Conservation (phyloP, 495 filamentous ascomycete genomes). For the Neurospora tetrasperma region DNA sequence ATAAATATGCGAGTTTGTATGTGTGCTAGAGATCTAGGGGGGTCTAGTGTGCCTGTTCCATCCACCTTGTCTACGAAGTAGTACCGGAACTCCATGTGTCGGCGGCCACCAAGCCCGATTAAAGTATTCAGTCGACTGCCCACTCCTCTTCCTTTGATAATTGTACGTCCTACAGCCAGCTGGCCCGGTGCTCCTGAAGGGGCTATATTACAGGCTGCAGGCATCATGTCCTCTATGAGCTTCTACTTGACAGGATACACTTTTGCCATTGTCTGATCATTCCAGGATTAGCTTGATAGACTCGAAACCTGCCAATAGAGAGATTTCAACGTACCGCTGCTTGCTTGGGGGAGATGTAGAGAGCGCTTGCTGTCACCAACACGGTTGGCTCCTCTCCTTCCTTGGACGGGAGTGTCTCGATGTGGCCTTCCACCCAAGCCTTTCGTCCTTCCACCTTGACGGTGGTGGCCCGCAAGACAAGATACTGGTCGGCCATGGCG, state of each 20-base stretch:
- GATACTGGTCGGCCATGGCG: slow-evolving; percentile 61
- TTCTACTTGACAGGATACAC: slow-evolving; percentile 29
- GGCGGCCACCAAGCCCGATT: not conserved
- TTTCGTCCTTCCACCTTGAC: slow-evolving; percentile 88
- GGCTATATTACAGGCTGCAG: not conserved
- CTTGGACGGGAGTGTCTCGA: slow-evolving; percentile 62
- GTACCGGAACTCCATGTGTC: not conserved
- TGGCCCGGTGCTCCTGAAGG: not conserved
- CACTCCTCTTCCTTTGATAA: not conserved
- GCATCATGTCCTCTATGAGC: not conserved
- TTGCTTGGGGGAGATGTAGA: slow-evolving; percentile 84
- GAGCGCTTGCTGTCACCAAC: slow-evolving; percentile 43
- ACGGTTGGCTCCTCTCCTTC: slow-evolving; percentile 26
- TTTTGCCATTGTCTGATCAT: slow-evolving; percentile 32
- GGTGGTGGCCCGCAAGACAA: slow-evolving; percentile 72
- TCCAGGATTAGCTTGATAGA: not conserved
- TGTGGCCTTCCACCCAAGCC: slow-evolving; percentile 87
- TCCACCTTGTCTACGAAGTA: not conserved
- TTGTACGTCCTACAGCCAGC: not conserved
- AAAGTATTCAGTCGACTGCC: not conserved
- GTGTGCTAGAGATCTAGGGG: not conserved
- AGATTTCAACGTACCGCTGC: slow-evolving; percentile 49
- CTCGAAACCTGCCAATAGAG: not conserved
- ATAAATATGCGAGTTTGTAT: not conserved
- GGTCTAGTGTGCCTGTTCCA: not conserved